Evolutionary conservation across 1,284 basidiomycete species (phyloP).

Genomic region (Cryptococcus hybrid): DNA sequence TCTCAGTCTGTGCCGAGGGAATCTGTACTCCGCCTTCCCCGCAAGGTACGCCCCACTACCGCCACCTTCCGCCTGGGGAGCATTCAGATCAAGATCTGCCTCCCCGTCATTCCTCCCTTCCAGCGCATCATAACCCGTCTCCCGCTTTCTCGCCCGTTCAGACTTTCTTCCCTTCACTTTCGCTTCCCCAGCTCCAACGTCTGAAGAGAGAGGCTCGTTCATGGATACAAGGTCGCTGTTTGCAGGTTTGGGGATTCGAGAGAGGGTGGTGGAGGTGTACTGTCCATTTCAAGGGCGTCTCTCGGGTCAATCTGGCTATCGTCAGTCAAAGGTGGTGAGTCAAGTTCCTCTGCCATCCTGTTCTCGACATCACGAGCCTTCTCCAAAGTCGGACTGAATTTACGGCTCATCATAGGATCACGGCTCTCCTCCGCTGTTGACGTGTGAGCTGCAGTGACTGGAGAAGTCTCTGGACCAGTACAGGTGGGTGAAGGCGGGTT

Average conservation of each 20-base stretch:
- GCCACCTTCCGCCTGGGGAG: slow-evolving; percentile 34
- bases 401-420: not conserved
- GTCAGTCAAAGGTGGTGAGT: slow-evolving; percentile 32
- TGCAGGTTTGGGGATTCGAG: not conserved
- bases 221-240: not conserved
- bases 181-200: not conserved
- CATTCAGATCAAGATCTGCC: slow-evolving; percentile 46
- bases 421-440: not conserved
- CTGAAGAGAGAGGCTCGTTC: not conserved
- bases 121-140: slow-evolving; percentile 39
- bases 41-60: slow-evolving; percentile 41
- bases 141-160: slow-evolving; percentile 10
- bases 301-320: slow-evolving; percentile 8
- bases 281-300: slow-evolving; percentile 1
- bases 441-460: not conserved
- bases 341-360: slow-evolving; percentile 3
- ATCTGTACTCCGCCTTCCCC: slow-evolving; percentile 43
- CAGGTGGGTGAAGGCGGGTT: slow-evolving; percentile 32
- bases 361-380: slow-evolving; percentile 6
- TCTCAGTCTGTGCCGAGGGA: slow-evolving; percentile 50
- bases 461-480: not conserved
- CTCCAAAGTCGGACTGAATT: slow-evolving; percentile 6
- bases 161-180: not conserved
- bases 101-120: slow-evolving; percentile 48
- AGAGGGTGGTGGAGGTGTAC: not conserved